These are phyloP conservation scores for Lentinula raphanica DNA, from an alignment of 768 basidiomycete species.

Conservation along the genomic window DNA sequence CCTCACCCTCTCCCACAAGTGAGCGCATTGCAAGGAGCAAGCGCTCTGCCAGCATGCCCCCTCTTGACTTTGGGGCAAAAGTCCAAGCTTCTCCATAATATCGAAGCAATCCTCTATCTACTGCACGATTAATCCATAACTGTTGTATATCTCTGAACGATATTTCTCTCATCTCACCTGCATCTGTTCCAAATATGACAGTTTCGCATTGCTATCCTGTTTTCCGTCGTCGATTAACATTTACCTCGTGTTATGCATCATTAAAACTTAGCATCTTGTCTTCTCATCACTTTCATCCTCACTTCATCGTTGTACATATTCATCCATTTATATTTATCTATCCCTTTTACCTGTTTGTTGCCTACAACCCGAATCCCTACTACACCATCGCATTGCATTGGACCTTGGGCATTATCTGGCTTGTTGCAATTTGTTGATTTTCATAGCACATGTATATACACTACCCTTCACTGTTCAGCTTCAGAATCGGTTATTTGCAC, in stretches of 20 bases:
- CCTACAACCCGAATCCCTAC: neutral
- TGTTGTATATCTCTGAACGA: neutral
- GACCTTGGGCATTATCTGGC: neutral
- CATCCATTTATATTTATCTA: neutral
- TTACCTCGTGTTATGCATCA: constrained; percentile 1
- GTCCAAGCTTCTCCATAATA: neutral
- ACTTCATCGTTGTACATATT: too few relatives aligned
- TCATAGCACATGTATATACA: too few relatives aligned
- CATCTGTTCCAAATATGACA: neutral
- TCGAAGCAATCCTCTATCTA: neutral
- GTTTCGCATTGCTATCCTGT: neutral
- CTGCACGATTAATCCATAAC: neutral
- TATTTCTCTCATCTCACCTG: neutral
- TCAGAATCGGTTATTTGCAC: too few relatives aligned
- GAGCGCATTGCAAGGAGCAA: constrained; percentile 33
- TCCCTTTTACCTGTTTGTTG: neutral
- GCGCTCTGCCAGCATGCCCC: constrained; percentile 4
- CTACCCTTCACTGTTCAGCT: too few relatives aligned
- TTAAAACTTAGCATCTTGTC: neutral
- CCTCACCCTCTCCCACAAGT: constrained; percentile 61
- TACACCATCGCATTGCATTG: neutral
- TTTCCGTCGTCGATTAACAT: neutral
- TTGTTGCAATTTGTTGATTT: neutral
- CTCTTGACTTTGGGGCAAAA: neutral
- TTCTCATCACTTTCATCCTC: neutral